These are phyloP conservation scores for Penicillium brevicompactum DNA, from an alignment of 2,329 filamentous ascomycete species.

Conservation along the genomic window DNA sequence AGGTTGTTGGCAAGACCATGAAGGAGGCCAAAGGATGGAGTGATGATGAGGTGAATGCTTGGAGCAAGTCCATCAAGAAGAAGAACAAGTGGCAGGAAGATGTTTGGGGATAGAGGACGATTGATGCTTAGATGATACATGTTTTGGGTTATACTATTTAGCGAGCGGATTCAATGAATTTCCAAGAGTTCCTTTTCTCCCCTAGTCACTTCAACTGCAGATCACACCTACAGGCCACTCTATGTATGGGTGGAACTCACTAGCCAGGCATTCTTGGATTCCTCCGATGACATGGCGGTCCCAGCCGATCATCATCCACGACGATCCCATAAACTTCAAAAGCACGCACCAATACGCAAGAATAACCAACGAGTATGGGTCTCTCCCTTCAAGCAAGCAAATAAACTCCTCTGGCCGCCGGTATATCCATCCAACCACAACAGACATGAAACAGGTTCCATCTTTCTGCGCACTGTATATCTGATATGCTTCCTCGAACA, in stretches of 20 bases:
- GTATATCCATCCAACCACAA: slow-evolving; percentile 35
- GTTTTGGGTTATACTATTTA: background rate
- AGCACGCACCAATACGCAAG: slow-evolving; percentile 36
- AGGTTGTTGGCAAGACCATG: slow-evolving; percentile 41
- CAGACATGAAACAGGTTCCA: slow-evolving; percentile 25
- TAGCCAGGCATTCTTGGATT: slow-evolving; percentile 20
- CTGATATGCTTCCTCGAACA: slow-evolving; percentile 23
- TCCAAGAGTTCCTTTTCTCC: no score
- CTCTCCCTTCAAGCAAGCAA: slow-evolving; percentile 26
- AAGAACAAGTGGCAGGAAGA: slow-evolving; percentile 57
- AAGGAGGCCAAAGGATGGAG: slow-evolving; percentile 38
- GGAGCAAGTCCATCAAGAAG: slow-evolving; percentile 53
- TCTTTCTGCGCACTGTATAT: slow-evolving; percentile 7
- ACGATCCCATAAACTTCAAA: slow-evolving; percentile 31
- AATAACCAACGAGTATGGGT: slow-evolving; percentile 29
- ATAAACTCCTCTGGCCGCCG: slow-evolving; percentile 27
- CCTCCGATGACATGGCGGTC: slow-evolving; percentile 35
- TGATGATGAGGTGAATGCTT: slow-evolving; percentile 46
- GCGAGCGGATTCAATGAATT: background rate
- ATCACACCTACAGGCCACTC: slow-evolving; percentile 26
- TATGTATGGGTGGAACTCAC: slow-evolving; percentile 26
- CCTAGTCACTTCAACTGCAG: background rate
- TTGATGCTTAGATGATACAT: background rate
- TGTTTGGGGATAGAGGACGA: slow-evolving; percentile 44
- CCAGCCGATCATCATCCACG: slow-evolving; percentile 40